Evolutionary conservation across 345 rosid genomes (phyloP), one percentile per base, ranked within the genome.

Genomic region (Garcia nutans): DNA sequence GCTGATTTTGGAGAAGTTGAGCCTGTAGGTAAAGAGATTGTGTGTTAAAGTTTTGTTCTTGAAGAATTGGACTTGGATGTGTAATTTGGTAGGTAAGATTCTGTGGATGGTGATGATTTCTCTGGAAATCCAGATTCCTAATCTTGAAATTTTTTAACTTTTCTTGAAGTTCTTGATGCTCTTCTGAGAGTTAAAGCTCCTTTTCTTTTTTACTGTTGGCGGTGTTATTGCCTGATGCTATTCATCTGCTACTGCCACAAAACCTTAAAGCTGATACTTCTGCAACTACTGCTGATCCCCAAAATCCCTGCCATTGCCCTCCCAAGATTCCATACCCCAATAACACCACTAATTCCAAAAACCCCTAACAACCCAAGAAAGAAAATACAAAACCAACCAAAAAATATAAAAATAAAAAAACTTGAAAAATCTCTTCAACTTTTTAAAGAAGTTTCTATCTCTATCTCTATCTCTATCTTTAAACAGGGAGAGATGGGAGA

Each of bases 231-330:
- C 77, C 73, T 73, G 77, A 63, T 77, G 77, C 73, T 78, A 77
- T 83, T 81, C 63, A 71, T 75, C 76, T 78, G 81, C 84, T 78
- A 80, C 80, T 74, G 76, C 77, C 73, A 77, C 74, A 71, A 71
- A 65, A 66, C 78, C 81, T 80, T 81, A 81, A 81, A 80, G 79
- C 82, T 84, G 85, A 78, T 77, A 67, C 74, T 78, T 70, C 65
- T 82, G 82, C 71, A 76, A 47, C 50, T 37, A 73, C 62, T 80
- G 76, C 86, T 75, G 86, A 86, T 86, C 87, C 90, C 88, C 59
- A 86, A 78, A 86, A 83, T 58, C 62, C 75, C 76, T 55, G 86
- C 71, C 85, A 85, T 87, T 79, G 82, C 87, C 83, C 80, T 77
- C 85, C 71, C 66, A 74, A 80, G 74, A 86, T 80, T 84, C 77